phyloP scores from a whole-genome alignment of 345 rosid genomes.

The Reutealis trisperma region DNA sequence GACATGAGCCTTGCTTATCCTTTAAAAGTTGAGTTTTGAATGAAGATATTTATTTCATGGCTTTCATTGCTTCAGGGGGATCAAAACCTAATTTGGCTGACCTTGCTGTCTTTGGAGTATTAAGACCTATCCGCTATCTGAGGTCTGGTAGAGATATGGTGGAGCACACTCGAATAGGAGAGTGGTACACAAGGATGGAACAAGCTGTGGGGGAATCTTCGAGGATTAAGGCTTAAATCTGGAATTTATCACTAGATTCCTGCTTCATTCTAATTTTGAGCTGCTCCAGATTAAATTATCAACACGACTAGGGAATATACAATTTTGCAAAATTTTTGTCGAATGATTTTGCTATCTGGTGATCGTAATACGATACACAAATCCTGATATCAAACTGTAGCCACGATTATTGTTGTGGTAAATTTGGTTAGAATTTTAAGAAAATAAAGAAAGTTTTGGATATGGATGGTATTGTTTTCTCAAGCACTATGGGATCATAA shows the following conservation, averaged over 20 bases:
- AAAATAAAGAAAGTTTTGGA: not conserved
- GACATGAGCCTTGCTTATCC: not conserved
- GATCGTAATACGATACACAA: too few relatives aligned
- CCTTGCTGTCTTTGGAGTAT: constrained; percentile 86
- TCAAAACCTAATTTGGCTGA: constrained; percentile 86
- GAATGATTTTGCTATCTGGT: too few relatives aligned
- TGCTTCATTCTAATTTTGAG: not conserved
- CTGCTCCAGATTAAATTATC: not conserved
- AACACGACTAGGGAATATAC: not conserved
- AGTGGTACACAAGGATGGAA: constrained; percentile 81
- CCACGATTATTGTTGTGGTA: not conserved
- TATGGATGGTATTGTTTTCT: not conserved
- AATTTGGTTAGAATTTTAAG: too few relatives aligned
- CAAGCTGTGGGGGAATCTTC: constrained; percentile 64
- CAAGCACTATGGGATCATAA: not conserved
- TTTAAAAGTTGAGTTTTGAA: not conserved
- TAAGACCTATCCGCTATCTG: constrained; percentile 87
- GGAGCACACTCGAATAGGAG: constrained; percentile 78
- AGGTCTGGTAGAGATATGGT: constrained; percentile 89
- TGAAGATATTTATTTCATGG: not conserved
- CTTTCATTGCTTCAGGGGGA: constrained; percentile 52
- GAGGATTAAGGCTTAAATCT: constrained; percentile 29
- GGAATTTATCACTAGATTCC: not conserved
- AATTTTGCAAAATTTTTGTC: too few relatives aligned
- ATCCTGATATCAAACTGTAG: not conserved